These are phyloP conservation scores for Fusarium newnesense DNA, from an alignment of 2,329 filamentous ascomycete species.

Conservation along the genomic window DNA sequence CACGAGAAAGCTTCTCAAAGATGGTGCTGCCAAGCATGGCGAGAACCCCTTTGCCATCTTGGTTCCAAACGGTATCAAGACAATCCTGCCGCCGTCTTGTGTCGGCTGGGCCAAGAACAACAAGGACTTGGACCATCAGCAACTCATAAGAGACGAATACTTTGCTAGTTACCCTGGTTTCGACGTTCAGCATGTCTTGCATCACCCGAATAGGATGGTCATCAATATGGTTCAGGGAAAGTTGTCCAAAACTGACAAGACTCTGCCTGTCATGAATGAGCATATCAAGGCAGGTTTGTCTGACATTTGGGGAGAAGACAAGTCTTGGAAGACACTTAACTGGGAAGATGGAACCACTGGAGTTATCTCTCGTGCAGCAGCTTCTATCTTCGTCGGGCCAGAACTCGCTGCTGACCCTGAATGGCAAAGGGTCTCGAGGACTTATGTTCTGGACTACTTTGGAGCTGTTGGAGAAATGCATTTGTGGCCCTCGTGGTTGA, in stretches of 20 bases:
- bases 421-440: background rate
- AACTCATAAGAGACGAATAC: background rate
- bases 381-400: background rate
- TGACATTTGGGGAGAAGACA: background rate
- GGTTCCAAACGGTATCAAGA: background rate
- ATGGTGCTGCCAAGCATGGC: background rate
- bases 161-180: background rate
- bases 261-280: background rate
- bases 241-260: background rate
- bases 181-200: background rate
- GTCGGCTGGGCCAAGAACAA: background rate
- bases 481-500: background rate
- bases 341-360: background rate
- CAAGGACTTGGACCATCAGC: background rate
- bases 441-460: background rate
- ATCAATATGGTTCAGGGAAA: slow-evolving; percentile 2
- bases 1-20: background rate
- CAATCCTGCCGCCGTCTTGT: background rate
- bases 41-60: background rate
- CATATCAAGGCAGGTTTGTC: background rate
- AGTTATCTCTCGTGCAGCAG: background rate
- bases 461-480: background rate
- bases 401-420: background rate
- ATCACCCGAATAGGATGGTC: background rate
- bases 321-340: background rate